These are phyloP conservation scores for Anacardium occidentale DNA, from an alignment of 345 rosid species.

Conservation along the genomic window DNA sequence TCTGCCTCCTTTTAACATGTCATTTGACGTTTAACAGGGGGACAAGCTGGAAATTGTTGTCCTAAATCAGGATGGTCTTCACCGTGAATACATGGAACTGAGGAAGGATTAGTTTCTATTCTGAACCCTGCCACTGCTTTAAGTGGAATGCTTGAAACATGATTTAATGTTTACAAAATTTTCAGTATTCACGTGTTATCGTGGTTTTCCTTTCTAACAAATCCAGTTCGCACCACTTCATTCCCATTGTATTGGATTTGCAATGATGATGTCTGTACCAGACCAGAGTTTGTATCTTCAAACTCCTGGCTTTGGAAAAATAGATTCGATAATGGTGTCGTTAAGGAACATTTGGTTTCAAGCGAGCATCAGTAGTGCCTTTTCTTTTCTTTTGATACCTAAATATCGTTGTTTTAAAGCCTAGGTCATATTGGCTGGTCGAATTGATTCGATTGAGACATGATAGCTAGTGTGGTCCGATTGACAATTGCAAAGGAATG, in stretches of 20 bases:
- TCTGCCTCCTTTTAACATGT: not conserved
- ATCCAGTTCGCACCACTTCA: not conserved
- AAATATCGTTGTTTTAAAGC: too few species aligned
- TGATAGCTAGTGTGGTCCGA: too few species aligned
- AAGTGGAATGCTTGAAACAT: not conserved
- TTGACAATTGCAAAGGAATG: too few species aligned
- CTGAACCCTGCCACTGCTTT: not conserved
- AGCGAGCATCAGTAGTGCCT: not conserved
- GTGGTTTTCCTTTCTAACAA: not conserved
- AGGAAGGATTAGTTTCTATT: slow-evolving; percentile 60
- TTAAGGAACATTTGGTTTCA: not conserved
- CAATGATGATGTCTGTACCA: not conserved
- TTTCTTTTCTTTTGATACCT: too few species aligned
- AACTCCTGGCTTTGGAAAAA: not conserved
- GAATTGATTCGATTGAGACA: too few species aligned
- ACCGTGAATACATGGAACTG: slow-evolving; percentile 67
- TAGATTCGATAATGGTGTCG: not conserved
- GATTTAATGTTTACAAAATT: not conserved
- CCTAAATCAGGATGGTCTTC: slow-evolving; percentile 69
- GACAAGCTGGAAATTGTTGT: slow-evolving; percentile 83
- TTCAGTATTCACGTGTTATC: not conserved
- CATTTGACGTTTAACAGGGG: slow-evolving; percentile 46
- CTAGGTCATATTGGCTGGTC: too few species aligned
- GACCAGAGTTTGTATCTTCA: not conserved
- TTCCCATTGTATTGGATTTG: slow-evolving; percentile 5